Conservation (phyloP, 1,139 yeast species). For the Saccharomyces hybrid region DNA sequence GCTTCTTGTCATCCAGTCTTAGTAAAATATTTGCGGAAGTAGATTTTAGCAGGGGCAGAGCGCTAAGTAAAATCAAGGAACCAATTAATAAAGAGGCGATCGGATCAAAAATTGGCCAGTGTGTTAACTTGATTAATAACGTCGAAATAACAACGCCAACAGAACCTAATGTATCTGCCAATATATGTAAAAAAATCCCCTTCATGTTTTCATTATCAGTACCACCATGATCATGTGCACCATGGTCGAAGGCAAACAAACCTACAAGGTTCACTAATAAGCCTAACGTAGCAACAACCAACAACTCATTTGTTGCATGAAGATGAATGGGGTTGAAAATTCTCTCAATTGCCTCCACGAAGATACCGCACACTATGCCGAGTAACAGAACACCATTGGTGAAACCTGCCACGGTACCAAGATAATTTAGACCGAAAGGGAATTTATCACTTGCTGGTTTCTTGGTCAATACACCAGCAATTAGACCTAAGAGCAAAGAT, state of each 20-base stretch:
- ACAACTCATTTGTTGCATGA: conserved; percentile 75
- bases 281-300: conserved; percentile 79
- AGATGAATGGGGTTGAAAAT: conserved; percentile 67
- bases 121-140: conserved; percentile 48
- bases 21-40: conserved; percentile 70
- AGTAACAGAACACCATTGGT: conserved; percentile 83
- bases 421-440: conserved; percentile 80
- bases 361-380: conserved; percentile 83
- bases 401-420: conserved; percentile 90
- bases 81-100: conserved; percentile 87
- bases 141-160: conserved; percentile 94
- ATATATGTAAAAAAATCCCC: conserved; percentile 84
- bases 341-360: conserved; percentile 80
- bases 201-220: conserved; percentile 75
- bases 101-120: conserved; percentile 71
- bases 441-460: conserved; percentile 57
- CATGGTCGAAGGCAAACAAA: conserved; percentile 84
- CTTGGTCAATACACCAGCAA: conserved; percentile 66
- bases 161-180: conserved; percentile 94
- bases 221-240: conserved; percentile 34
- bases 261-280: conserved; percentile 85
- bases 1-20: conserved; percentile 49
- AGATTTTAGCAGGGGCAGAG: conserved; percentile 74
- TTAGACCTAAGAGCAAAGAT: conserved; percentile 78
- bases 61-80: conserved; percentile 65